These are phyloP conservation scores for Punica granatum DNA, from an alignment of 345 rosid species.

Conservation along the genomic window DNA sequence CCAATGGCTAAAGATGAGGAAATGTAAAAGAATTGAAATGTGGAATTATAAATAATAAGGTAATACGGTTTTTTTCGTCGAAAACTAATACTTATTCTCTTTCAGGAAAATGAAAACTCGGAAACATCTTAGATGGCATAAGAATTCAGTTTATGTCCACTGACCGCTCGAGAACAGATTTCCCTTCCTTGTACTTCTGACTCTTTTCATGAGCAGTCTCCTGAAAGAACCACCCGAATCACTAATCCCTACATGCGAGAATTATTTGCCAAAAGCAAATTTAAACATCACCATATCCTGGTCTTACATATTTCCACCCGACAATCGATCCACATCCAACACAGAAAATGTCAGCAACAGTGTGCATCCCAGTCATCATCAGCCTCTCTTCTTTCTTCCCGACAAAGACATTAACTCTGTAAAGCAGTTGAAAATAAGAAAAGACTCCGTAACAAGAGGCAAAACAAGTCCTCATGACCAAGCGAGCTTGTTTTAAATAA, in stretches of 20 bases:
- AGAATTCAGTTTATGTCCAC: slow-evolving; percentile 15
- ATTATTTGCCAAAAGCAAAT: slow-evolving; percentile 5
- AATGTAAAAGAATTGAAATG: no score
- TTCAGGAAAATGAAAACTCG: neutral
- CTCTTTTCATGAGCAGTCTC: slow-evolving; percentile 76
- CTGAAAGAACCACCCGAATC: slow-evolving; percentile 42
- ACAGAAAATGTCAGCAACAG: slow-evolving; percentile 90
- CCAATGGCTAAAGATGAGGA: no score
- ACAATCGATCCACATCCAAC: slow-evolving; percentile 94
- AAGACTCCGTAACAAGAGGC: neutral
- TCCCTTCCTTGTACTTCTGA: slow-evolving; percentile 99
- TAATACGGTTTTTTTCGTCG: neutral
- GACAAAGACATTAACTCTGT: slow-evolving; percentile 63
- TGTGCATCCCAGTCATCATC: slow-evolving; percentile 88
- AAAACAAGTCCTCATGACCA: neutral
- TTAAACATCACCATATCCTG: neutral
- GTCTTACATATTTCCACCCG: slow-evolving; percentile 97
- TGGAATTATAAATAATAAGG: no score
- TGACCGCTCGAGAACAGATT: slow-evolving; percentile 56
- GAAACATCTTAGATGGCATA: neutral
- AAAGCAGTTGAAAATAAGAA: slow-evolving; percentile 19
- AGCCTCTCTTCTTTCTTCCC: slow-evolving; percentile 75
- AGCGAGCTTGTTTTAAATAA: neutral
- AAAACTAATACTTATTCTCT: neutral
- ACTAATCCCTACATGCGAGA: slow-evolving; percentile 14